Evolutionary conservation across 345 rosid genomes (phyloP), one percentile per base, ranked within the genome.

Genomic region (Linum tenue): DNA sequence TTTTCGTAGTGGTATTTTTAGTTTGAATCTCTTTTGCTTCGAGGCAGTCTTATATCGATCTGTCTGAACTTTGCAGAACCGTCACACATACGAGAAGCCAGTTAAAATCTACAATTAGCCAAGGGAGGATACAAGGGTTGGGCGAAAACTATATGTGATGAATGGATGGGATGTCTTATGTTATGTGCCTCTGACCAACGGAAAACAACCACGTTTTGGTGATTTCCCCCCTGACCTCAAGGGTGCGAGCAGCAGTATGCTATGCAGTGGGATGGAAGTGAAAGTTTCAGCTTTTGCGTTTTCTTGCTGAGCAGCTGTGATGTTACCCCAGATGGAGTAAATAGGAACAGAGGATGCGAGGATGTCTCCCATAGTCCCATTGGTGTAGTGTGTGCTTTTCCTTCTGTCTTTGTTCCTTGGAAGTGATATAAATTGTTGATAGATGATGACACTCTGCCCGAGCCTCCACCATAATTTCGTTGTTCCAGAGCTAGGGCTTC

Each of bases 91-190:
- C 64, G 88, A 81, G 77, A 84, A 81, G 81, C 80, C 88, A 2
- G 85, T 84, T 62, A 84, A 76, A 68, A 84, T 84, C 67, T 81
- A 84, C 81, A 84, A 82, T 64, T 82, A 81, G 79, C 63, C 51
- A 61, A 69, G 70, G 59, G 76, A 67, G 55, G 69, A 61, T 22
- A 22, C 31, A 22, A 22, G 31, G 31, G 31, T 22, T 22, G 31
- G 31, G 31, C 31, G 31, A 22, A 22, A 22, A 22, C 31, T 22
- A 22, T 22, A 22, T 22, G 31, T 22, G 31, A 0, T 22, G 31
- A 22, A 22, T 22, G 31, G 31, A 22, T 22, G 31, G 31, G 31
- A 22, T 22, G 31, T 22, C 31, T 22, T 22, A 22, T 22, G 31
- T 22, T 22, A 22, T 22, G 31, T 22, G 31, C 31, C 31, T 22